Evolutionary conservation across 805 yeast genomes (phyloP).

Genomic region (Teunomyces tritomae): DNA sequence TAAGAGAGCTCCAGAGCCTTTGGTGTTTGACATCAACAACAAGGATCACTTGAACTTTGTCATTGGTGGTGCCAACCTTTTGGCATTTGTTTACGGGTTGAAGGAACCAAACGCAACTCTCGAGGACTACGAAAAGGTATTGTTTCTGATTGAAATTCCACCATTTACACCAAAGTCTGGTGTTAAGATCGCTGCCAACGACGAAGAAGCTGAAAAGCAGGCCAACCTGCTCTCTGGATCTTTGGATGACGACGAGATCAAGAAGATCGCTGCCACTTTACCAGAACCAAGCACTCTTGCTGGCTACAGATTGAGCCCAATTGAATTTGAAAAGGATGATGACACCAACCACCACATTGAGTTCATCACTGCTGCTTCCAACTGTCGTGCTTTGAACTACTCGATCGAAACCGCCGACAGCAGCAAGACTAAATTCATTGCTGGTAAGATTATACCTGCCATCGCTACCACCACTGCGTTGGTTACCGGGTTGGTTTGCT

Average conservation of each 20-base stretch:
- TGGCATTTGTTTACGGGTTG: slow-evolving; percentile 87
- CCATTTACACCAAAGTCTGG: slow-evolving; percentile 76
- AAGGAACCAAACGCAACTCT: slow-evolving; percentile 63
- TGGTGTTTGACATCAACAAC: slow-evolving; percentile 70
- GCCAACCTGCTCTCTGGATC: slow-evolving; percentile 40
- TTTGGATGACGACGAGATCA: slow-evolving; percentile 62
- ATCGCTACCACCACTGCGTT: slow-evolving; percentile 99
- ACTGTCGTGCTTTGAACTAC: slow-evolving; percentile 91
- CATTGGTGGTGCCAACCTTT: slow-evolving; percentile 84
- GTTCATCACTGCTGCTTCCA: slow-evolving; percentile 93
- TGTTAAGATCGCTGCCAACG: slow-evolving; percentile 78
- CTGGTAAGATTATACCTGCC: slow-evolving; percentile 98
- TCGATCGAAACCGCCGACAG: slow-evolving; percentile 85
- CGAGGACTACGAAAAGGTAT: slow-evolving; percentile 52
- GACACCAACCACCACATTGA: slow-evolving; percentile 96
- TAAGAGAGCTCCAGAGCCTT: slow-evolving; percentile 91
- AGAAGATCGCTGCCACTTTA: slow-evolving; percentile 66
- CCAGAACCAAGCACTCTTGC: slow-evolving; percentile 89
- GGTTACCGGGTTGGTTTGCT: slow-evolving; percentile 90
- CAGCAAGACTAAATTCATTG: slow-evolving; percentile 91
- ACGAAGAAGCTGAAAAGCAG: slow-evolving; percentile 86
- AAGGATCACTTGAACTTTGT: slow-evolving; percentile 79
- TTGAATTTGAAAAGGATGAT: slow-evolving; percentile 97
- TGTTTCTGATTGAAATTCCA: slow-evolving; percentile 40
- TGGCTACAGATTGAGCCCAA: slow-evolving; percentile 84